Evolutionary conservation across 2,329 filamentous ascomycete genomes (phyloP), one percentile per base, ranked within the genome.

Genomic region (Teratosphaeria epicoccoides): DNA sequence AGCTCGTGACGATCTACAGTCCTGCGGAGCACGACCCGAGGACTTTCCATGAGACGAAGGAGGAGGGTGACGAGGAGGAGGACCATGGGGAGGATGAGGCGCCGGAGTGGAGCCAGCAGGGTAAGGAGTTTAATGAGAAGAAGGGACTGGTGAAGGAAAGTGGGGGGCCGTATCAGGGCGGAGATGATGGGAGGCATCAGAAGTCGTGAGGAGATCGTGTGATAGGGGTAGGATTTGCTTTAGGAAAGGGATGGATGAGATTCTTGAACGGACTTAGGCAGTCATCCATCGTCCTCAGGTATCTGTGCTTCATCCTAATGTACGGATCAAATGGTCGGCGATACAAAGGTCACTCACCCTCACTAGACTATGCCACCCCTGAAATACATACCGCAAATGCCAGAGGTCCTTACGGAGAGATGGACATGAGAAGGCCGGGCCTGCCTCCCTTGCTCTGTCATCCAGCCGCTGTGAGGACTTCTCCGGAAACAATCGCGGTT

Each of bases 1-100:
- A 83, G 57, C 63, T 84, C 33, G 77, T 83, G 48, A 84, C 81
- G 0, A 76, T 84, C 4, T 84, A 84, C 63, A 74, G 74, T 11
- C 80, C 80, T 0, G 80, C 80, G 0, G 81, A 84, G 67, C 81
- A 84, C 63, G 72, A 77, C 53, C 70, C 78, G 2, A 75, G 71
- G 11, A 78, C 77, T 2, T 76, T 83, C 47, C 81, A 84, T 61
- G 71, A 76, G 67, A 82, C 77, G 0, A 84, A 84, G 66, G 80
- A 80, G 56, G 72, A 83, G 60, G 81, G 79, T 0, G 80, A 83
- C 56, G 72, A 76, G 62, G 78, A 80, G 56, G 81, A 84, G 59
- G 80, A 83, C 24, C 75, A 75, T 5, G 81, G 78, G 0, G 74
- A 74, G 50, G 81, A 84, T 65, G 79, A 79, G 62, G 74, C 81